A percentile compares a stretch with the other conserved stretches of the same genome.
These are phyloP conservation scores for Penstemon newberryi DNA, from an alignment of 257 asterid genomes.

Conservation along the genomic window DNA sequence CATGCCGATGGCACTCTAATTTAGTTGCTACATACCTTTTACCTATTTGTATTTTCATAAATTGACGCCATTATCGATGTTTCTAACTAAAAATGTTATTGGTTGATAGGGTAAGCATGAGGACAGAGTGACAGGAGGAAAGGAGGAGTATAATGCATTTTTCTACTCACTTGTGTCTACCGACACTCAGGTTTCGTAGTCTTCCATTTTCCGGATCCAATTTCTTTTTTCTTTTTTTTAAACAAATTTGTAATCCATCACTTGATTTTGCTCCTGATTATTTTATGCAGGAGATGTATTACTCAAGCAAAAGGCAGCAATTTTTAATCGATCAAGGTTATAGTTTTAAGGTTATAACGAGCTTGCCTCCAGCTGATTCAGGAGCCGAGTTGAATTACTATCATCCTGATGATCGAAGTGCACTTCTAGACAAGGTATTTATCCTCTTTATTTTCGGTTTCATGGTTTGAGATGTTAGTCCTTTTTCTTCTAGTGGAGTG, in stretches of 20 bases:
- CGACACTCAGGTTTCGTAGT: conserved; percentile 71
- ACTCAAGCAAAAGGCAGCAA: conserved; percentile 95
- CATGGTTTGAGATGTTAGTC: conserved; percentile 5
- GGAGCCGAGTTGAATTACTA: conserved; percentile 70
- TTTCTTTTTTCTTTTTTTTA: neutral
- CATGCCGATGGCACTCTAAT: neutral
- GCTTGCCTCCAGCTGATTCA: conserved; percentile 85
- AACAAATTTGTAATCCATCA: neutral
- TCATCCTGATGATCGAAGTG: conserved; percentile 70
- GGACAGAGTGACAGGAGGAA: conserved; percentile 94
- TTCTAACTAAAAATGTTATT: conserved; percentile 17
- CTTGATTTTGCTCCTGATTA: conserved; percentile 2
- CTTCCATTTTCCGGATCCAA: conserved; percentile 20
- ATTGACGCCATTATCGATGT: neutral
- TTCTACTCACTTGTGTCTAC: conserved; percentile 98
- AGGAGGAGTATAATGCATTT: conserved; percentile 97
- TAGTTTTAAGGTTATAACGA: conserved; percentile 93
- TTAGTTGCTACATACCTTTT: neutral
- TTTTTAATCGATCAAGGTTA: conserved; percentile 98
- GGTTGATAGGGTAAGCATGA: conserved; percentile 77
- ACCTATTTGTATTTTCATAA: neutral
- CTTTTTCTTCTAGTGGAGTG: neutral
- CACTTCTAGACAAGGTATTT: conserved; percentile 80
- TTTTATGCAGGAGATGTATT: conserved; percentile 84
- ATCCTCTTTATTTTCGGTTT: neutral